phyloP scores from a whole-genome alignment of 192 early-diverging fungal species.

The Mortierella hygrophila region DNA sequence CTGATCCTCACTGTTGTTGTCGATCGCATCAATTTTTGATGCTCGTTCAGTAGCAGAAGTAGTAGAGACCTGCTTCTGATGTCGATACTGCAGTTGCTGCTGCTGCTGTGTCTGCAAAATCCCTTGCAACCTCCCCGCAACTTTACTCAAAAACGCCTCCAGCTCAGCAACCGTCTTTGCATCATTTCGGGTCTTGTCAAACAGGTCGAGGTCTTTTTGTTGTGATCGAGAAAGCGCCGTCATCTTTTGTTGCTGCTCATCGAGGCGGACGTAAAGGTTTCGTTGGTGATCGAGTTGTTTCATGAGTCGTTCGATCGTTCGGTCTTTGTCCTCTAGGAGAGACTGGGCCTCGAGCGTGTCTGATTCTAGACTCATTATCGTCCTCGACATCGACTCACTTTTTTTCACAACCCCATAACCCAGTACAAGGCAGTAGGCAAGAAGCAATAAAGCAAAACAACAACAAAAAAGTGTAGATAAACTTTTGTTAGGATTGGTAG shows the following conservation, averaged over 20 bases:
- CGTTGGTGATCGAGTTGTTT: conserved; percentile 51
- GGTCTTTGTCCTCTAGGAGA: conserved; percentile 52
- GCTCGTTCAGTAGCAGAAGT: neutral
- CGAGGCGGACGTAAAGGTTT: conserved; percentile 32
- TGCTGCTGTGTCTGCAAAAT: conserved; percentile 27
- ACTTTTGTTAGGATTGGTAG: neutral
- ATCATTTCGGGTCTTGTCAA: neutral
- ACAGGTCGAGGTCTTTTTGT: conserved; percentile 23
- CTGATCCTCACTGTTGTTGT: neutral
- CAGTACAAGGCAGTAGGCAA: neutral
- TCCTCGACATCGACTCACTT: conserved; percentile 37
- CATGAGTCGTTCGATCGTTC: conserved; percentile 53
- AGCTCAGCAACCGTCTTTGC: conserved; percentile 19
- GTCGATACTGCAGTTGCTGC: conserved; percentile 20
- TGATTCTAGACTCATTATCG: conserved; percentile 26
- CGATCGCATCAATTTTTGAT: neutral
- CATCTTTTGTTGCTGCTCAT: conserved; percentile 50
- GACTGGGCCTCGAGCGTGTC: conserved; percentile 35
- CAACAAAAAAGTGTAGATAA: neutral
- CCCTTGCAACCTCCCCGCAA: conserved; percentile 19
- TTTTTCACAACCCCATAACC: neutral
- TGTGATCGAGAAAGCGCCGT: conserved; percentile 29
- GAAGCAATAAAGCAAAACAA: neutral
- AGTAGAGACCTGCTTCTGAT: neutral
- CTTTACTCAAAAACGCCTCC: conserved; percentile 7